Base-by-base conservation (phyloP, 345 rosid genomes). In the Aquilaria sinensis region DNA sequence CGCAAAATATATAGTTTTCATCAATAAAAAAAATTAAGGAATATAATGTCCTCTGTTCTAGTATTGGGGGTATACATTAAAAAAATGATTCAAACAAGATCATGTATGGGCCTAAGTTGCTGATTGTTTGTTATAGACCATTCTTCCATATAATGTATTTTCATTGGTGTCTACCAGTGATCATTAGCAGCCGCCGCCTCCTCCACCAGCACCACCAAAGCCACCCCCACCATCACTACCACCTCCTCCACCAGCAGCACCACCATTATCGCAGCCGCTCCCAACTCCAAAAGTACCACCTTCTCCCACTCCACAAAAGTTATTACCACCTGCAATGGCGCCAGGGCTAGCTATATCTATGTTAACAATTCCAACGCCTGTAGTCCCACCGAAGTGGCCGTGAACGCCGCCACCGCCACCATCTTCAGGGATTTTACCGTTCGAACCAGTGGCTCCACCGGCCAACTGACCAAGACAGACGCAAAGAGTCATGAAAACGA, bases 301-400 rank as follows among this genome's bases (percentile, higher is more conserved):
- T 23, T 23, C 73, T 32, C 64, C 73, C 11, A 16, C 31, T 2
- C 15, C 13, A 31, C 56, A 41, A 50, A 14, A 12, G 2, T 5
- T 30, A 15, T n/a, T 53, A 13, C 2, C 16, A 13, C 9, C 63
- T 8, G 9, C 43, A 55, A n/a, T 43, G 45, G 15, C 11, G 23
- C 47, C 45, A 59, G 52, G 14, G 2, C 37, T 16, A 10, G 37
- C 23, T 4, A 63, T 57, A 56, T 64, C 60, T 50, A 62, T 62
- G 53, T 0, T 62, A 11, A 16, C 49, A 15, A 15, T 33, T 31
- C 15, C 6, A 16, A 43, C 64, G n/a, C 30, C 63, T 12, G 11
- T 62, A 13, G 6, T n/a, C 2, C 6, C 59, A 1, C 29, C 53
- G 2, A 32, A 29, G 29, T 43, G 53, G 4, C 13, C 16, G 45